Evolutionary conservation across 2,329 filamentous ascomycete species (phyloP), one percentile per base, ranked within the genome.

Genomic region (Xylaria sp.): DNA sequence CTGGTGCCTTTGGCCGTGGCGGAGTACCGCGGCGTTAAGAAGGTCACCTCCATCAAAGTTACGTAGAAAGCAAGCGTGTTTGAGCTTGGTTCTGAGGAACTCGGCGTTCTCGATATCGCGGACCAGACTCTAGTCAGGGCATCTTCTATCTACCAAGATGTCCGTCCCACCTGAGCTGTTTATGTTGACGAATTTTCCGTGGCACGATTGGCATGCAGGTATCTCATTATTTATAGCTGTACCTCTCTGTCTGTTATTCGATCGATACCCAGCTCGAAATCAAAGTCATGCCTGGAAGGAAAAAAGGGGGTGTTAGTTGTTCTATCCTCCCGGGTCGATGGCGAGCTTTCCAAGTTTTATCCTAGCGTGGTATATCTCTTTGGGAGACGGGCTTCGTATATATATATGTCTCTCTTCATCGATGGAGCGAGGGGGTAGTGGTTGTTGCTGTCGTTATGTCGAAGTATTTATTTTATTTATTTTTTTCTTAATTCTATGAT

Each of bases 11-110:
- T 71, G 71, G 75, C 69, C 55, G 75, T 67, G 55, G 73, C 66
- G 63, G 67, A 65, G 59, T 81, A 78, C 81, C 81, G 9, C 73
- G 77, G 67, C 75, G 82, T 68, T 83, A 70, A 75, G 57, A 57
- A 30, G 23, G 23, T 51, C 58, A 13, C 23, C 44, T n/a, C n/a
- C 54, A 55, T 51, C 42, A 35, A 64, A 35, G 42, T 57, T 44
- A 59, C 49, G 62, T 52, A 63, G 64, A 55, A 44, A 54, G 59
- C 55, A 57, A 59, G 62, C 37, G 63, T 65, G 61, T 65, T 46
- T 56, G 66, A 67, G 62, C 60, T 68, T 47, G 65, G 63, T 62
- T 66, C 58, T 53, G 50, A 59, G 63, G 61, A 62, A 30, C 23
- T 30, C 23, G 4, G 23, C 23, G 23, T 30, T 30, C 54, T 58